phyloP scores from a whole-genome alignment of 2,329 filamentous ascomycete species.

The Grosmannia penicillata region DNA sequence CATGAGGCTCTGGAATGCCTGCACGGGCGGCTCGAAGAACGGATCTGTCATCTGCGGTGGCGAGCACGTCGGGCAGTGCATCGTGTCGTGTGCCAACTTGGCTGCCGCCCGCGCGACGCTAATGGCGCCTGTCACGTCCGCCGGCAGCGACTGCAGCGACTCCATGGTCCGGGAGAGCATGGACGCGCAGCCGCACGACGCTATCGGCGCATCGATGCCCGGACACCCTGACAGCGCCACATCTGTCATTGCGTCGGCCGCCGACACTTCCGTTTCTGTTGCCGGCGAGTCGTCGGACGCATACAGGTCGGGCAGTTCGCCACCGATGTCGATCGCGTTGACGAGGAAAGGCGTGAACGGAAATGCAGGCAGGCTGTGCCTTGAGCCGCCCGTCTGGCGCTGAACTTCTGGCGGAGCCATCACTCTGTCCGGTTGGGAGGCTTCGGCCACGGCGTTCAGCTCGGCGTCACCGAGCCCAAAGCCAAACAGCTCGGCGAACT shows the following conservation, averaged over 20 bases:
- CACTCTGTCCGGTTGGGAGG: too few species aligned
- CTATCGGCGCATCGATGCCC: slow-evolving; percentile 1
- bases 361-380: too few species aligned
- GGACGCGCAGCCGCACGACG: slow-evolving; percentile 31
- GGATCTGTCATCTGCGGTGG: slow-evolving; percentile 13
- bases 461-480: too few species aligned
- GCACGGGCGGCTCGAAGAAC: slow-evolving; percentile 26
- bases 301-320: too few species aligned
- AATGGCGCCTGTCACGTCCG: slow-evolving; percentile 30
- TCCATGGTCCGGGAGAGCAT: slow-evolving; percentile 35
- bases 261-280: neutral
- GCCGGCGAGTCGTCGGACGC: neutral
- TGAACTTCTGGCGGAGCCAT: too few species aligned
- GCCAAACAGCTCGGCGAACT: too few species aligned
- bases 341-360: too few species aligned
- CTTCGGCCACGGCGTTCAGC: too few species aligned
- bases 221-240: neutral
- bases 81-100: slow-evolving; percentile 32
- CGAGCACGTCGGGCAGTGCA: slow-evolving; percentile 36
- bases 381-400: too few species aligned
- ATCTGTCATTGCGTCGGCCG: neutral
- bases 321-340: too few species aligned
- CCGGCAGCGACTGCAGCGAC: slow-evolving; percentile 31
- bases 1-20: slow-evolving; percentile 43
- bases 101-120: slow-evolving; percentile 30